Base-by-base conservation (phyloP, 2,329 filamentous ascomycete genomes). In the Chlorencoelia australis region DNA sequence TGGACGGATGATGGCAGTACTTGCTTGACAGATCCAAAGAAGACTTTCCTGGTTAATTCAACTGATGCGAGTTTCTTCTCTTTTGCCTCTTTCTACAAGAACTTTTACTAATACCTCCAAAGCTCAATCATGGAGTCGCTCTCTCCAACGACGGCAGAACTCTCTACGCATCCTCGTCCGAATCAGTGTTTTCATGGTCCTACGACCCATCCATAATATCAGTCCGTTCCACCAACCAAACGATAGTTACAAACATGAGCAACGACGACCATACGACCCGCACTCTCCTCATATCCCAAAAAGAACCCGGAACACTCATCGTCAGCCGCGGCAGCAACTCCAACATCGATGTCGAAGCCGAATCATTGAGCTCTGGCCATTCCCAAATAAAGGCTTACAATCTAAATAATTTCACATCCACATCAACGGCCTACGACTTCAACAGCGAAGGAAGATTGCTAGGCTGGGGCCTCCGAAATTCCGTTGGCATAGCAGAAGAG, bases 401-500 rank as follows among this genome's bases (percentile, higher is more conserved):
- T 16, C 45, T 69, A 8, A 47, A 51, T 30, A 54, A 58, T 39
- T 29, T 61, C 9, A 47, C 16, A 35, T 48, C 40, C 18, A 43
- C 15, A 16, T 51, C 20, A 40, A 45, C 29, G 3, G 52, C 65
- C 3, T 64, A 62, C 50, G 58, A 71, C 45, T 75, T 66, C 30
- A 63, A 67, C 22, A 46, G 59, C 57, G 46, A 72, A 10, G 71
- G 71, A 3, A 46, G 54, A 9, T 48, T 71, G 0, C 57, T 75
- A 2, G 71, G 79, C 11, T 86, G 79, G 79, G 82, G 82, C 8
- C 63, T 87, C 35, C 68, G 79, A 24, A 86, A 86, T 55, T 76
- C 77, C 1, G 79, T 84, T 4, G 82, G 80, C 7, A 60, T 86
- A 4, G 76, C 64, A n/a, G 79, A 82, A 55, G 66, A 83, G 36